Evolutionary conservation across 352 stramenopile species (phyloP), one percentile per base, ranked within the genome.

Genomic region (Pythium sp.): DNA sequence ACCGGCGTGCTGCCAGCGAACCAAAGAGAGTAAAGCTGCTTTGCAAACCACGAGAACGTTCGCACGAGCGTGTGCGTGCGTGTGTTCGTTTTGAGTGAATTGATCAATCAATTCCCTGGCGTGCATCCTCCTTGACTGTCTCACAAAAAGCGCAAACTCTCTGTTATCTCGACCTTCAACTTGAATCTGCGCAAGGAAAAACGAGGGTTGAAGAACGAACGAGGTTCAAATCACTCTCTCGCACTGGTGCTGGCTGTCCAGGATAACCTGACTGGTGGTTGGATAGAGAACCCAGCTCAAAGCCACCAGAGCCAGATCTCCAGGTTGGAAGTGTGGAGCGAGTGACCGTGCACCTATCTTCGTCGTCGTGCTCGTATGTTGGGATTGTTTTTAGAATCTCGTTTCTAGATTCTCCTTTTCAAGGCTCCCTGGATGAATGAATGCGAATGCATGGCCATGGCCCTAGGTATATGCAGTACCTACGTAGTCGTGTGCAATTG

Each of bases 11-110:
- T 51, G 8, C 18, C 12, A 46, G 38, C 15, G 38, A 46, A 12
- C 43, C 43, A 51, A 24, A n/a, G 18, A 1, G 18, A 22, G 5
- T 6, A 49, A 9, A 49, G 41, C 36, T 18, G 15, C 15, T 47
- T 20, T 47, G 41, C 41, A 47, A 49, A 49, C 43, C 43, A 51
- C 43, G 43, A 51, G 43, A 51, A 51, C 43, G 43, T 51, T 51
- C 43, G 18, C 12, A 18, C 38, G 38, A 18, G 38, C 12, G 38
- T 24, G 43, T 24, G 24, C 24, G 24, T 26, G 24, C 24, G 24
- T 26, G 24, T 26, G 43, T 51, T 11, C 18, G 18, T 51, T 51
- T 20, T 22, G 15, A 49, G 41, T 20, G 5, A 49, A n/a, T 49
- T 51, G 43, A 51, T 51, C 43, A n/a, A 18, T 49, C 41, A 49